Conservation (phyloP, 495 filamentous ascomycete genomes). For the Daldinia concentrica region DNA sequence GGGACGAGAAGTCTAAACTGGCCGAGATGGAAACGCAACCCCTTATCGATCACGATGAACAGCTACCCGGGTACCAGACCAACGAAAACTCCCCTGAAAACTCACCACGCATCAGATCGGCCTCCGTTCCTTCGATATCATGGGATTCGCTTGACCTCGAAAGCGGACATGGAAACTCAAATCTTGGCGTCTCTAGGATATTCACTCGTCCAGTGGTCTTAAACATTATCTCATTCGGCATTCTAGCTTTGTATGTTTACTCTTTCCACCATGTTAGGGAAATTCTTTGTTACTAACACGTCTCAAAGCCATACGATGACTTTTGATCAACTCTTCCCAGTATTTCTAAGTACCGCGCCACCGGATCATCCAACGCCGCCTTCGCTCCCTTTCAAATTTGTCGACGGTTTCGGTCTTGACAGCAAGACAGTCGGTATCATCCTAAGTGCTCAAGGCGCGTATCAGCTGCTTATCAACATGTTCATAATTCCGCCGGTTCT, state of each 20-base stretch:
- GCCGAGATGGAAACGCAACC: slow-evolving; percentile 61
- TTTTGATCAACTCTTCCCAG: slow-evolving; percentile 91
- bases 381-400: slow-evolving; percentile 84
- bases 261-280: neutral
- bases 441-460: slow-evolving; percentile 86
- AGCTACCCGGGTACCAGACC: slow-evolving; percentile 71
- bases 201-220: slow-evolving; percentile 85
- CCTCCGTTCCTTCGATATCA: slow-evolving; percentile 43
- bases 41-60: slow-evolving; percentile 62
- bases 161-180: slow-evolving; percentile 20
- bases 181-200: slow-evolving; percentile 47
- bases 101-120: slow-evolving; percentile 50
- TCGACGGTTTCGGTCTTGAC: slow-evolving; percentile 81
- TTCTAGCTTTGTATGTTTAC: slow-evolving; percentile 88
- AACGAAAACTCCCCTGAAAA: slow-evolving; percentile 67
- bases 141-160: slow-evolving; percentile 45
- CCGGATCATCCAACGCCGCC: slow-evolving; percentile 52
- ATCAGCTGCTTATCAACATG: slow-evolving; percentile 84
- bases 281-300: slow-evolving; percentile 30
- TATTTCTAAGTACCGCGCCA: slow-evolving; percentile 81
- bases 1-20: slow-evolving; percentile 40
- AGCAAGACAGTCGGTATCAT: slow-evolving; percentile 87
- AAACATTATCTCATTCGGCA: slow-evolving; percentile 87
- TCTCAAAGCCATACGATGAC: slow-evolving; percentile 76
- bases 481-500: slow-evolving; percentile 82